phyloP scores from a whole-genome alignment of 345 rosid genomes.

The Lepidium didymum region DNA sequence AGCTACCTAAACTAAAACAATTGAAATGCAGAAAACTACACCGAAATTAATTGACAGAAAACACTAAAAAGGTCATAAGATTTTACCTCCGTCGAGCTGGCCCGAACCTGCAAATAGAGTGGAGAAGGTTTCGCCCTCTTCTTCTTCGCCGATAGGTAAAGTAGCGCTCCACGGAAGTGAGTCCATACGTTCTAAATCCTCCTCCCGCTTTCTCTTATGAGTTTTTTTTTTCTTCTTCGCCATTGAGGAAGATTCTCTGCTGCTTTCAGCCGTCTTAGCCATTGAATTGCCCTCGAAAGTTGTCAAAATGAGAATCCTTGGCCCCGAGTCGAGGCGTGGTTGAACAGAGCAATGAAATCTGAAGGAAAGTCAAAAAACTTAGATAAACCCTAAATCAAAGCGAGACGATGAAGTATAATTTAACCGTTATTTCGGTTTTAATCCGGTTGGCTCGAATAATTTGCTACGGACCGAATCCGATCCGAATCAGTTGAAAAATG shows the following conservation, averaged over 20 bases:
- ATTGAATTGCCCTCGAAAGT: neutral
- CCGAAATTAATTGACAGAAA: neutral
- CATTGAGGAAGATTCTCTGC: slow-evolving; percentile 3
- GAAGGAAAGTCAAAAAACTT: neutral
- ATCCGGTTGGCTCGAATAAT: neutral
- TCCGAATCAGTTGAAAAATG: neutral
- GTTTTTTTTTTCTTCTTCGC: slow-evolving; percentile 30
- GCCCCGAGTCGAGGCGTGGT: neutral
- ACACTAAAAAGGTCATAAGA: neutral
- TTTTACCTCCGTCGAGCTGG: slow-evolving; percentile 75
- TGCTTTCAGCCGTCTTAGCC: neutral
- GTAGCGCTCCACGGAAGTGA: slow-evolving; percentile 58
- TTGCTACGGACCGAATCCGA: neutral
- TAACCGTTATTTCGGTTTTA: neutral
- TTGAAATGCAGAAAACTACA: neutral
- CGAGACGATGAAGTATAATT: neutral
- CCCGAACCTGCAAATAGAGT: slow-evolving; percentile 49
- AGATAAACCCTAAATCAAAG: slow-evolving; percentile 21
- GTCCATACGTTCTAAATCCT: slow-evolving; percentile 41
- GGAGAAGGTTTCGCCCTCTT: slow-evolving; percentile 37
- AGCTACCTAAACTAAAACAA: neutral
- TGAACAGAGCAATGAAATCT: neutral
- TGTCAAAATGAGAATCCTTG: neutral
- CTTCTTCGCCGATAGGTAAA: slow-evolving; percentile 37
- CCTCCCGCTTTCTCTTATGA: slow-evolving; percentile 31